Evolutionary conservation across 2,329 filamentous ascomycete species (phyloP).

Genomic region (Penicillium sp.): DNA sequence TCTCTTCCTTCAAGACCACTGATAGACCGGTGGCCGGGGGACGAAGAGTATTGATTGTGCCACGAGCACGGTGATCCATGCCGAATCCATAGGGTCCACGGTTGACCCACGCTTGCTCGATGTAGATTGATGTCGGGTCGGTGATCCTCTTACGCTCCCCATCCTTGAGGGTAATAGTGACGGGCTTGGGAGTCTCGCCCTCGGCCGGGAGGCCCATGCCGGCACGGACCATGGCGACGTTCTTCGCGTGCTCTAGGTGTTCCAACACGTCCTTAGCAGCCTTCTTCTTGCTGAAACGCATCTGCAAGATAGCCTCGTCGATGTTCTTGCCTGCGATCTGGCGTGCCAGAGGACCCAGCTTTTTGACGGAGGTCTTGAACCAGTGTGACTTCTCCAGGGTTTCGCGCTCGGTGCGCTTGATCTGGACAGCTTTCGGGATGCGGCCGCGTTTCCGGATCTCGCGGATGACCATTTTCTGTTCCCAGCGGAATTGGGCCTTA

Average conservation of each 20-base stretch:
- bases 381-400: conserved; percentile 62
- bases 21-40: conserved; percentile 74
- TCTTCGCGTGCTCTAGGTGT: conserved; percentile 76
- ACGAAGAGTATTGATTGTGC: conserved; percentile 64
- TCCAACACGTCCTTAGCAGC: conserved; percentile 74
- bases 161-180: conserved; percentile 69
- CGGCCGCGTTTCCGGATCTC: conserved; percentile 68
- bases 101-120: conserved; percentile 91
- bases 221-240: conserved; percentile 72
- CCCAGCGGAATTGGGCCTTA: conserved; percentile 67
- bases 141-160: conserved; percentile 68
- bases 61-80: conserved; percentile 72
- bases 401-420: conserved; percentile 65
- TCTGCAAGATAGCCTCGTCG: conserved; percentile 89
- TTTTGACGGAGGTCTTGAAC: conserved; percentile 86
- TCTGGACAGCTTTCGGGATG: conserved; percentile 62
- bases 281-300: conserved; percentile 95
- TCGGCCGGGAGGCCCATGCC: conserved; percentile 72
- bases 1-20: conserved; percentile 87
- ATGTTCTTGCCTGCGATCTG: conserved; percentile 94
- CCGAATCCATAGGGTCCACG: conserved; percentile 63
- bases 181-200: conserved; percentile 36
- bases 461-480: conserved; percentile 79
- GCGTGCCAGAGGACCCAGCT: conserved; percentile 77
- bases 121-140: conserved; percentile 80